Conservation (phyloP, 2,329 filamentous ascomycete species). For the Phaeophleospora eucalypticola region DNA sequence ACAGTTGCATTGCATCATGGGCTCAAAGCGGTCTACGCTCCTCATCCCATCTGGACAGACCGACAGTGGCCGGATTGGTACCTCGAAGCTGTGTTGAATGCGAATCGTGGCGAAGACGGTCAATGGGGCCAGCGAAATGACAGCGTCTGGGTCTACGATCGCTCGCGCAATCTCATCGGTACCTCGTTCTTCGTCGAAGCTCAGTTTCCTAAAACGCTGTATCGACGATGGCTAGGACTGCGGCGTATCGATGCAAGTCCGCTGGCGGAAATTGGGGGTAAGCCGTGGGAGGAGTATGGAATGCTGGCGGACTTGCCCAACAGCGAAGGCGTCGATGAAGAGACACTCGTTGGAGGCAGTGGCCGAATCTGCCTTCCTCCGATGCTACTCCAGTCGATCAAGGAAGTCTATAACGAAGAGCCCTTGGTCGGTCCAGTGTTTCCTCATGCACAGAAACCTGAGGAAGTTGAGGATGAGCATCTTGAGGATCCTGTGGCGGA, state of each 20-base stretch:
- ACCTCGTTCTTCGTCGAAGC: slow-evolving; percentile 91
- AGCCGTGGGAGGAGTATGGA: slow-evolving; percentile 44
- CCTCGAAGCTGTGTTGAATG: slow-evolving; percentile 75
- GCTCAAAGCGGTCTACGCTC: slow-evolving; percentile 85
- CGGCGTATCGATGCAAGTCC: slow-evolving; percentile 49
- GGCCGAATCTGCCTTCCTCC: slow-evolving; percentile 46
- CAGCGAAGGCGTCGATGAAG: slow-evolving; percentile 44
- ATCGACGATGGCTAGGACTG: slow-evolving; percentile 80
- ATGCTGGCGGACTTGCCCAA: slow-evolving; percentile 34
- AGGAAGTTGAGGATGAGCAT: neutral
- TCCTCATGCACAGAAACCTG: neutral
- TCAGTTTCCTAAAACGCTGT: slow-evolving; percentile 75
- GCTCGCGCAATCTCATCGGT: slow-evolving; percentile 83
- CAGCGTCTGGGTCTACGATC: slow-evolving; percentile 52
- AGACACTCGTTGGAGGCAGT: slow-evolving; percentile 38
- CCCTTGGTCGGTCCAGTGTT: neutral
- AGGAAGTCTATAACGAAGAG: slow-evolving; percentile 35
- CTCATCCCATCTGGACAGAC: slow-evolving; percentile 84
- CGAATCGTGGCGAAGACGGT: slow-evolving; percentile 52
- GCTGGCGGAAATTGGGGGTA: slow-evolving; percentile 46
- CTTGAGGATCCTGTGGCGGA: neutral
- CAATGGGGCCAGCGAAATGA: slow-evolving; percentile 43
- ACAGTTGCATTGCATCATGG: slow-evolving; percentile 86
- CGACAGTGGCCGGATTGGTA: slow-evolving; percentile 78
- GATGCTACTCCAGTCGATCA: slow-evolving; percentile 47